phyloP scores from a whole-genome alignment of 352 stramenopile genomes.

The Pythium coloratum region DNA sequence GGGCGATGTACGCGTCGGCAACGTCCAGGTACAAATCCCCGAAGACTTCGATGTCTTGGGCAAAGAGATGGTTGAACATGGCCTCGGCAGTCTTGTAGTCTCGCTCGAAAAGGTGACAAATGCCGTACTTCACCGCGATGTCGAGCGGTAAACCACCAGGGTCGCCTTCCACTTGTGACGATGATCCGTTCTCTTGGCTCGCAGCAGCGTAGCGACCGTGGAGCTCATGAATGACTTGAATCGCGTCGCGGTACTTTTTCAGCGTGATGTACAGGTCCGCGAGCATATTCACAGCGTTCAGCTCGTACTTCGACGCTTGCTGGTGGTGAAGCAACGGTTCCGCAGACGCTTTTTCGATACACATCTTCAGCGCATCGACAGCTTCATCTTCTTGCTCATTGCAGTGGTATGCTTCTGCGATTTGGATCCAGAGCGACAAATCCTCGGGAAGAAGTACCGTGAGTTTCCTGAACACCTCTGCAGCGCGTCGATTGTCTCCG shows the following conservation, averaged over 20 bases:
- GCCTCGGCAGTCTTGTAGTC: slow-evolving; percentile 73
- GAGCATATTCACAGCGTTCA: slow-evolving; percentile 89
- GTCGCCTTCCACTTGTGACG: slow-evolving; percentile 59
- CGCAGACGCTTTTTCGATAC: slow-evolving; percentile 74
- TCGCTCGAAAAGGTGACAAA: slow-evolving; percentile 78
- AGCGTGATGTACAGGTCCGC: slow-evolving; percentile 85
- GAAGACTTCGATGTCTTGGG: slow-evolving; percentile 83
- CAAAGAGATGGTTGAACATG: slow-evolving; percentile 84
- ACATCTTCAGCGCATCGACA: slow-evolving; percentile 81
- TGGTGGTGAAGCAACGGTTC: slow-evolving; percentile 56
- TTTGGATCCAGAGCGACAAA: slow-evolving; percentile 84
- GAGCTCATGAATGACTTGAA: slow-evolving; percentile 77
- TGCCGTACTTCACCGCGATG: slow-evolving; percentile 87
- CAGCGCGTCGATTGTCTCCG: slow-evolving; percentile 75
- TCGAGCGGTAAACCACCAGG: slow-evolving; percentile 73
- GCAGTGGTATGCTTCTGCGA: slow-evolving; percentile 85
- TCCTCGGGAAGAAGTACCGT: slow-evolving; percentile 68
- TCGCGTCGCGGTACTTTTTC: slow-evolving; percentile 80
- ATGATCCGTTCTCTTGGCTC: slow-evolving; percentile 40
- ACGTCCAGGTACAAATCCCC: slow-evolving; percentile 85
- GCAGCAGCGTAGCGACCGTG: slow-evolving; percentile 62
- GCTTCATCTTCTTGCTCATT: slow-evolving; percentile 87
- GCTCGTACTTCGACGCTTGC: slow-evolving; percentile 75
- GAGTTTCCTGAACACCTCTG: slow-evolving; percentile 82
- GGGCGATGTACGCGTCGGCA: slow-evolving; percentile 76